A percentile compares a stretch with the other conserved stretches of the same genome.
These are phyloP conservation scores for Achaetomium macrosporum DNA, from an alignment of 2,329 filamentous ascomycete genomes.

Conservation along the genomic window DNA sequence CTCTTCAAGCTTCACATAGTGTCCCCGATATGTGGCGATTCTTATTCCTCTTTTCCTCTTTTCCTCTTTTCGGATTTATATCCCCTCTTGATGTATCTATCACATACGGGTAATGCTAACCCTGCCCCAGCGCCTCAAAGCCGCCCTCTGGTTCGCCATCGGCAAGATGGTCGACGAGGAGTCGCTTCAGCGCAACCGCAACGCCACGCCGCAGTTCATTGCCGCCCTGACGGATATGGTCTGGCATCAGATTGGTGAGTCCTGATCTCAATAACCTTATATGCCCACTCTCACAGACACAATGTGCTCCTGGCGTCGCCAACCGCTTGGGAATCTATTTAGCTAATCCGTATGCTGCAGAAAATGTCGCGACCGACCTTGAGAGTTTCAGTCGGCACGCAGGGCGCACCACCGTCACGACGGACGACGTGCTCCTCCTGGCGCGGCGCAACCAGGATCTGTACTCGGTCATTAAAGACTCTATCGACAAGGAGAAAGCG, in stretches of 20 bases:
- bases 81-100: too few relatives aligned
- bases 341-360: constrained; percentile 28
- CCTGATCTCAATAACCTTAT: too few relatives aligned
- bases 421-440: constrained; percentile 82
- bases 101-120: background rate
- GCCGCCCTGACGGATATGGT: constrained; percentile 80
- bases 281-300: background rate
- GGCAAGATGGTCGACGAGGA: constrained; percentile 88
- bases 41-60: background rate
- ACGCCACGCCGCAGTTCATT: constrained; percentile 89
- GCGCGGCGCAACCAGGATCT: constrained; percentile 82
- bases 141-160: constrained; percentile 76
- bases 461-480: constrained; percentile 65
- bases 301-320: too few relatives aligned
- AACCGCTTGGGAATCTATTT: too few relatives aligned
- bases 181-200: constrained; percentile 64
- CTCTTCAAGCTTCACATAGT: too few relatives aligned
- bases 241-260: constrained; percentile 75
- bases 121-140: constrained; percentile 63
- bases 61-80: background rate
- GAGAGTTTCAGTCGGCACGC: constrained; percentile 66
- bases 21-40: background rate
- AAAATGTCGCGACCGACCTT: constrained; percentile 51
- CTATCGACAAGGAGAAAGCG: constrained; percentile 56
- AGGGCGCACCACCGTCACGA: constrained; percentile 70